Conservation (phyloP, 441 rosid genomes). For the Erodium texanum region DNA sequence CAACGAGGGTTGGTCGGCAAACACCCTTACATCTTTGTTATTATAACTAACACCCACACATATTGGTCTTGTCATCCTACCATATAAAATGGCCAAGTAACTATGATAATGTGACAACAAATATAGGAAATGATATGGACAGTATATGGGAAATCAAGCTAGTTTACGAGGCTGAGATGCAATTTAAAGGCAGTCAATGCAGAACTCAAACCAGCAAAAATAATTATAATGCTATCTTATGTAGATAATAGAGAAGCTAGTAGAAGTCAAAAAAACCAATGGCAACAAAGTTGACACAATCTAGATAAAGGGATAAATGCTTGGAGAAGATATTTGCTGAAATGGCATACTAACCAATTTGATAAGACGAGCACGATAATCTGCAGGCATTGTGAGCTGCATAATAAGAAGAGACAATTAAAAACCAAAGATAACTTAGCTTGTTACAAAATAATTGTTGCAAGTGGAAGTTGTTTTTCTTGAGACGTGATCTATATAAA, state of each 20-base stretch:
- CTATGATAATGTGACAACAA: neutral
- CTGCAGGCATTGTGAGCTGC: slow-evolving; percentile 91
- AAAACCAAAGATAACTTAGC: slow-evolving; percentile 3
- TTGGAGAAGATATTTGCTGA: neutral
- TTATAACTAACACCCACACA: neutral
- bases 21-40: neutral
- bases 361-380: slow-evolving; percentile 67
- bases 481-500: neutral
- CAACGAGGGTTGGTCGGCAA: neutral
- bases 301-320: neutral
- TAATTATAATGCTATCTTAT: neutral
- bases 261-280: slow-evolving; percentile 3
- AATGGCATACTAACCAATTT: slow-evolving; percentile 67
- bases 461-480: slow-evolving; percentile 3
- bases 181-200: neutral
- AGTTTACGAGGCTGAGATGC: neutral
- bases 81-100: neutral
- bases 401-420: slow-evolving; percentile 20
- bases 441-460: neutral
- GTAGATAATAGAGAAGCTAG: neutral
- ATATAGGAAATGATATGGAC: neutral
- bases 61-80: neutral
- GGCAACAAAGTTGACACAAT: neutral
- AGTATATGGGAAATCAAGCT: neutral
- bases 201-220: neutral